Evolutionary conservation across 1,139 yeast species (phyloP), one percentile per base, ranked within the genome.

Genomic region (Lizanozyma gosingica): DNA sequence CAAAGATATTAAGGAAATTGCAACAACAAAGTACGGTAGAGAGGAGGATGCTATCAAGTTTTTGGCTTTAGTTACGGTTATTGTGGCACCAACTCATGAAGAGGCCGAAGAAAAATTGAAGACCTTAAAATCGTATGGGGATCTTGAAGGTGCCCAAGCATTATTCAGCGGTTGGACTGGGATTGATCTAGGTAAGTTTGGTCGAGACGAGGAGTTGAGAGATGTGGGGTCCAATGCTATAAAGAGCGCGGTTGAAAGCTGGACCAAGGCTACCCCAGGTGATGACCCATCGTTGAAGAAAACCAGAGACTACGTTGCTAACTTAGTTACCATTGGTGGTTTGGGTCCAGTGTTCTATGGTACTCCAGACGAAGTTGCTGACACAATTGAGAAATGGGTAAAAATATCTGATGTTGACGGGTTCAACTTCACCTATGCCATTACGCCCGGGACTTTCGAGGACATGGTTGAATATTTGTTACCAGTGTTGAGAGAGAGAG

Each of bases 151-250:
- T 15, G 60, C 60, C 2, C 47, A 53, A 18, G 59, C 58, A 0
- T 46, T 59, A 40, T 52, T 59, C 45, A 56, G 61, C 15, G 66
- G 66, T 29, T 62, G 65, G 55, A 55, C 57, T 14, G 65, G 65
- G 14, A 45, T 56, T 15, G 62, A 62, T 37, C 43, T 62, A 17
- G 46, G 52, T 35, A 46, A 50, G 33, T 60, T 51, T 40, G 55
- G 42, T 4, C 53, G 54, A 42, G 65, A 60, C 35, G 59, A 59
- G 40, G 63, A 59, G 34, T 44, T 59, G 34, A 47, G 51, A 8
- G 45, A 53, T 18, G 50, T 50, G 11, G 59, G 54, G 1, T 54
- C 55, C 22, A 46, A 52, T 15, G 57, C 56, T 4, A 51, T 56
- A 35, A 54, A 54, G 15, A 55, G 59, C n/a, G 48, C 56, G 4